These are phyloP conservation scores for Geosmithia putterillii DNA, from an alignment of 2,329 filamentous ascomycete species.

Conservation along the genomic window DNA sequence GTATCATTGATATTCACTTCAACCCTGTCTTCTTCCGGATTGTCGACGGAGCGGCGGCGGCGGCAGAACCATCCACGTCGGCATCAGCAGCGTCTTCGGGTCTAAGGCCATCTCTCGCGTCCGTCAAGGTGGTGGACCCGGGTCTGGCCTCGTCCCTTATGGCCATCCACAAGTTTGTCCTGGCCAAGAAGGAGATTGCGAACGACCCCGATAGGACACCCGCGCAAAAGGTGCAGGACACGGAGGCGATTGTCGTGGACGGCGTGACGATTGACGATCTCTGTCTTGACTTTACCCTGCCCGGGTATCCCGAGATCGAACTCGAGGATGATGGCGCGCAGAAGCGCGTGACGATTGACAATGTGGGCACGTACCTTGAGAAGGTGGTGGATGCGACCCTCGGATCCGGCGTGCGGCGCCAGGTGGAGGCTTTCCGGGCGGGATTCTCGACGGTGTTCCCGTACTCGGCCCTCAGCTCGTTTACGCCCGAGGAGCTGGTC, in stretches of 20 bases:
- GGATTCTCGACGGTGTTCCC: slow-evolving; percentile 96
- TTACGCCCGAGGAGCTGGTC: slow-evolving; percentile 89
- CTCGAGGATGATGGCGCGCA: slow-evolving; percentile 65
- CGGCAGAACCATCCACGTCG: background rate
- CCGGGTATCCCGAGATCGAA: slow-evolving; percentile 81
- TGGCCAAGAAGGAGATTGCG: slow-evolving; percentile 72
- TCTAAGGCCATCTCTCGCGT: slow-evolving; percentile 74
- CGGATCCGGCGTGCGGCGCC: slow-evolving; percentile 73
- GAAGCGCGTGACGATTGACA: slow-evolving; percentile 71
- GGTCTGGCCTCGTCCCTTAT: slow-evolving; percentile 77
- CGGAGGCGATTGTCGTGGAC: slow-evolving; percentile 60
- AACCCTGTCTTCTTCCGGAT: slow-evolving; percentile 97
- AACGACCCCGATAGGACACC: slow-evolving; percentile 53
- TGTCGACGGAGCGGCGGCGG: slow-evolving; percentile 43
- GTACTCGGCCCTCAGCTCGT: slow-evolving; percentile 81
- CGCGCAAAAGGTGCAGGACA: slow-evolving; percentile 58
- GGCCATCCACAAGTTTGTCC: slow-evolving; percentile 74
- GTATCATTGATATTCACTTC: slow-evolving; percentile 95
- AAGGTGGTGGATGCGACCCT: slow-evolving; percentile 86
- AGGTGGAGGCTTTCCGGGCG: slow-evolving; percentile 79
- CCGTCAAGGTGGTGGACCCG: slow-evolving; percentile 80
- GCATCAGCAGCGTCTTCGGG: slow-evolving; percentile 22
- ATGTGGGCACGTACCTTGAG: slow-evolving; percentile 81
- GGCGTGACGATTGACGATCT: slow-evolving; percentile 72
- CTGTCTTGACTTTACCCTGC: slow-evolving; percentile 86